Evolutionary conservation across 2,329 filamentous ascomycete genomes (phyloP).

Genomic region (Sordariomycetes sp.): DNA sequence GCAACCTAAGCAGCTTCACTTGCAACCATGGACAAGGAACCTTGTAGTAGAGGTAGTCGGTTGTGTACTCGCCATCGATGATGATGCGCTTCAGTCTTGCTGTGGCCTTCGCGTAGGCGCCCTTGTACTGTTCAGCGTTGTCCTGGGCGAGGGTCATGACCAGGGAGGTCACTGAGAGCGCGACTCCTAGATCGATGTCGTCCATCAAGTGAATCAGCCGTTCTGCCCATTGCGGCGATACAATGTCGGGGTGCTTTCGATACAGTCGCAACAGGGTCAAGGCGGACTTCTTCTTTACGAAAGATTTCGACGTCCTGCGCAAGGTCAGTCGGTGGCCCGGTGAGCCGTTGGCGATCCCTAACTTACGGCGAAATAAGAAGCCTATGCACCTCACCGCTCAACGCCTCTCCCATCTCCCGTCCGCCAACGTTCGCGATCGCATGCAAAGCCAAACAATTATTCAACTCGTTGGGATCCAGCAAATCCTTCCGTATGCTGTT

Average conservation of each 20-base stretch:
- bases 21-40: constrained; percentile 99
- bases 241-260: constrained; percentile 86
- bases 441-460: constrained; percentile 93
- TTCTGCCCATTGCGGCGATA: constrained; percentile 95
- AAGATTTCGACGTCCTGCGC: constrained; percentile 67
- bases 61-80: constrained; percentile 79
- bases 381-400: constrained; percentile 86
- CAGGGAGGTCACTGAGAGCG: constrained; percentile 88
- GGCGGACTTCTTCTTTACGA: constrained; percentile 98
- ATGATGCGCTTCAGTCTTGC: constrained; percentile 82
- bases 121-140: constrained; percentile 87
- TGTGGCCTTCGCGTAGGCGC: constrained; percentile 88
- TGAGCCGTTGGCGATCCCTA: not conserved
- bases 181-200: constrained; percentile 86
- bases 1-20: constrained; percentile 80
- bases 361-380: constrained; percentile 88
- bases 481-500: constrained; percentile 98
- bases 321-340: not conserved
- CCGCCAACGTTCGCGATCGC: constrained; percentile 97
- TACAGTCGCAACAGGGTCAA: constrained; percentile 88
- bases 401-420: constrained; percentile 91
- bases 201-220: constrained; percentile 99
- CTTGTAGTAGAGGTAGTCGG: constrained; percentile 97
- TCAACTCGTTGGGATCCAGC: constrained; percentile 89
- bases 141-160: constrained; percentile 94